phyloP scores from a whole-genome alignment of 73 alveolate genomes.

The Tetrahymena malaccensis region DNA sequence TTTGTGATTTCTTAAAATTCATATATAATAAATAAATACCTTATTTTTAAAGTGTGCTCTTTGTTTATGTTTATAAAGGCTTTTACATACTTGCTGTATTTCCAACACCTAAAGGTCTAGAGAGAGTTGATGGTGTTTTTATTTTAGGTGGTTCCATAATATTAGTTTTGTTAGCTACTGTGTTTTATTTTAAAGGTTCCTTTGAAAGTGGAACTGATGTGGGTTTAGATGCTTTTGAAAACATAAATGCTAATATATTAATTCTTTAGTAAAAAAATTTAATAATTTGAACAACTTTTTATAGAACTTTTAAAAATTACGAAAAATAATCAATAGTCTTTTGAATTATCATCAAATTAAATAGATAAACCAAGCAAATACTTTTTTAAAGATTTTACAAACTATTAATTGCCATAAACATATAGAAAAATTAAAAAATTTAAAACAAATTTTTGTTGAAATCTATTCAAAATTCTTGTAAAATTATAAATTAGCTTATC shows the following conservation, averaged over 20 bases:
- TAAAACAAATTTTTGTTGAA: no score
- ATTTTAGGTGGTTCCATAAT: neutral
- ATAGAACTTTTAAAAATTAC: neutral
- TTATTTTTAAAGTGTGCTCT: neutral
- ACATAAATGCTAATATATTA: neutral
- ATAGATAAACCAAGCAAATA: neutral
- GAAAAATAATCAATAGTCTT: neutral
- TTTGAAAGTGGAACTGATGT: neutral
- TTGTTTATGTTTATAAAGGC: neutral
- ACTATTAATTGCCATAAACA: no score
- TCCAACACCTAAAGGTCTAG: neutral
- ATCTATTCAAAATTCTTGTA: no score
- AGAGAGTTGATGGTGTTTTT: neutral
- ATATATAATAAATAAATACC: neutral
- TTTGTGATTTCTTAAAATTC: no score
- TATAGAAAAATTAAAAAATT: no score
- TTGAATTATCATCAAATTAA: neutral
- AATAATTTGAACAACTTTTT: neutral
- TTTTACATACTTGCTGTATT: neutral
- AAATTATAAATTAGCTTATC: no score
- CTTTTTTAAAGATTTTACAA: no score
- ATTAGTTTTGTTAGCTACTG: neutral
- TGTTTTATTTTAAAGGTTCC: neutral
- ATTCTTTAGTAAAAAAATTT: neutral
- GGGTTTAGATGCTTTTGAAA: neutral